These are phyloP conservation scores for Rachicladosporium sp. DNA, from an alignment of 2,329 filamentous ascomycete genomes.

Conservation along the genomic window DNA sequence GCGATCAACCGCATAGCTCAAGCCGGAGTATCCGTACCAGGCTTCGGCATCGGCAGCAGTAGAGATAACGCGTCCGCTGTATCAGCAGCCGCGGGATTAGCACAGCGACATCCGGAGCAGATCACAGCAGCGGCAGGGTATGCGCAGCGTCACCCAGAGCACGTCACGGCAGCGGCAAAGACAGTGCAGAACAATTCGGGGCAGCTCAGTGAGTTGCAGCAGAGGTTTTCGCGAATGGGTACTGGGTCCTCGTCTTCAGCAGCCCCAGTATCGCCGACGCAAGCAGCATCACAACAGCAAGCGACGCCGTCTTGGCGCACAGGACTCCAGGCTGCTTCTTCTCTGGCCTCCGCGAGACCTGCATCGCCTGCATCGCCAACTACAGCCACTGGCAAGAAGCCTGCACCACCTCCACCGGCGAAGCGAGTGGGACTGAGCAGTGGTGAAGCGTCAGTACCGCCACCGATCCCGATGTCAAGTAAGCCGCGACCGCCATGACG, in stretches of 20 bases:
- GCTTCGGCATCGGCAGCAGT: conserved; percentile 54
- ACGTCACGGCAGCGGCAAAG: no score
- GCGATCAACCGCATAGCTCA: conserved; percentile 56
- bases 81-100: conserved; percentile 12
- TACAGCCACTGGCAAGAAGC: conserved; percentile 35
- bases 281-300: conserved; percentile 15
- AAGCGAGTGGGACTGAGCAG: conserved; percentile 40
- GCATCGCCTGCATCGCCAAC: conserved; percentile 19
- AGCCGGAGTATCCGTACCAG: conserved; percentile 67
- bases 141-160: no score
- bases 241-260: conserved; percentile 21
- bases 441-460: conserved; percentile 29
- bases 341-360: conserved; percentile 5
- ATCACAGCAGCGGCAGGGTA: background rate
- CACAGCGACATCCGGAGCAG: conserved; percentile 10
- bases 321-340: conserved; percentile 32
- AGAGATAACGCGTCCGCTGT: conserved; percentile 15
- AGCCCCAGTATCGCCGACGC: conserved; percentile 2
- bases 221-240: conserved; percentile 43
- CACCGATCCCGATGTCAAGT: conserved; percentile 45
- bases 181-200: conserved; percentile 13
- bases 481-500: conserved; percentile 35
- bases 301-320: conserved; percentile 42
- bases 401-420: conserved; percentile 44
- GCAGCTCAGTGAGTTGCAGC: conserved; percentile 55